Base-by-base conservation (phyloP, 176 grass and related monocot genomes). In the Panicum miliaceum region DNA sequence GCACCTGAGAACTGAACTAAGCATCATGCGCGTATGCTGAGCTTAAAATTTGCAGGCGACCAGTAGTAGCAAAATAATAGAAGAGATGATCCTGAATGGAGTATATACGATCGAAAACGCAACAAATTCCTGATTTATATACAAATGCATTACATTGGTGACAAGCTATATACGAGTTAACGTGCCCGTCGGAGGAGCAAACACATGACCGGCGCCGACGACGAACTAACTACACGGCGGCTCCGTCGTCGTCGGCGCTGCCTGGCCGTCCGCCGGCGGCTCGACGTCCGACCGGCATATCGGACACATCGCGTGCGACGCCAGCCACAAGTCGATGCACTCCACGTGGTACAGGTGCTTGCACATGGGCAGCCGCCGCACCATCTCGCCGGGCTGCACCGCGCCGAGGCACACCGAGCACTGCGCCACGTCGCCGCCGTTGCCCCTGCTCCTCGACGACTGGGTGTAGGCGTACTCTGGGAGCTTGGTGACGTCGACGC, bases 281-380 rank as follows among this genome's bases (percentile, higher is more conserved):
- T 75, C 81, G 51, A 79, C 37, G 43, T 79, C 75, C 1, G 81
- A 42, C 7, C 61, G 67, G 84, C 89, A 90, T 43, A 90, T 14
- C 7, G 84, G 89, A 68, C 89, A 91, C 9, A 81, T 91, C 3
- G 46, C 38, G 54, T 91, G 85, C 9, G 81, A 79, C 0, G n/a
- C 59, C 47, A 90, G 75, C 89, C 84, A 90, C 89, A 76, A 68
- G 61, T 90, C 89, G 68, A 90, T 84, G 85, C 89, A 91, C 61
- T 87, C 89, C 16, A 75, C 76, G 62, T 91, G 89, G 81, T 87
- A 91, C 7, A 86, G 47, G 35, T 91, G 89, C 41, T 62, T 68
- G 84, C 89, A 91, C 34, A 47, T 3, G 18, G 89, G 89, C 47
- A 91, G 76, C 81, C 52, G 54, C 68, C 89, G 84, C 58, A 87